Percentiles rank a stretch among this genome's conserved stretches.
Evolutionary conservation across 208 protist genomes (phyloP).

Genomic region (Spongospora subterranea): DNA sequence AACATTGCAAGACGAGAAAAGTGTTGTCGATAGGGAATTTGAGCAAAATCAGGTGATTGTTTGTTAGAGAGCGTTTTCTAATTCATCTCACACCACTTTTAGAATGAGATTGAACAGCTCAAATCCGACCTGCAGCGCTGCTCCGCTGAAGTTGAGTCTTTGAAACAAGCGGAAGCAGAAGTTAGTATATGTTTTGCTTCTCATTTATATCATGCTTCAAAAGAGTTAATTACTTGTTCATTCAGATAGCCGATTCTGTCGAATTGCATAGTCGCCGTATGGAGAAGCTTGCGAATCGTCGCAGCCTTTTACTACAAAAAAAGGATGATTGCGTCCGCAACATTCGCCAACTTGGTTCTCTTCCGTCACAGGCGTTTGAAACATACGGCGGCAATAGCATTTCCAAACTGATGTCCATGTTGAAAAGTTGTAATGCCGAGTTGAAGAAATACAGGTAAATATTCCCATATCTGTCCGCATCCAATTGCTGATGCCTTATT

Average conservation of each 20-base stretch:
- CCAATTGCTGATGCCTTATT: not conserved
- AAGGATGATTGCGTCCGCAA: slow-evolving; percentile 84
- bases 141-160: not conserved
- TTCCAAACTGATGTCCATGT: slow-evolving; percentile 81
- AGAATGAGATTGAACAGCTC: not conserved
- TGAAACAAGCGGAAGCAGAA: not conserved
- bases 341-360: slow-evolving; percentile 86
- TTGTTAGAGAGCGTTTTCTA: no score
- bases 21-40: not conserved
- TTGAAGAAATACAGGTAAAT: slow-evolving; percentile 77
- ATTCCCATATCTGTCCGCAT: not conserved
- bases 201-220: not conserved
- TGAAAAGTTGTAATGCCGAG: slow-evolving; percentile 80
- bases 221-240: not conserved
- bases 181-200: not conserved
- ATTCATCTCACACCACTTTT: not conserved
- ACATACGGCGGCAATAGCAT: slow-evolving; percentile 74
- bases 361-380: slow-evolving; percentile 73
- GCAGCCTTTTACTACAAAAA: slow-evolving; percentile 69
- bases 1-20: not conserved
- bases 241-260: no score
- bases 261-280: slow-evolving; percentile 55
- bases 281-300: slow-evolving; percentile 71
- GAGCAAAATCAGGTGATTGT: not conserved
- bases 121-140: not conserved